Conservation (phyloP, 2,329 filamentous ascomycete genomes). For the Penicillium sclerotiorum region DNA sequence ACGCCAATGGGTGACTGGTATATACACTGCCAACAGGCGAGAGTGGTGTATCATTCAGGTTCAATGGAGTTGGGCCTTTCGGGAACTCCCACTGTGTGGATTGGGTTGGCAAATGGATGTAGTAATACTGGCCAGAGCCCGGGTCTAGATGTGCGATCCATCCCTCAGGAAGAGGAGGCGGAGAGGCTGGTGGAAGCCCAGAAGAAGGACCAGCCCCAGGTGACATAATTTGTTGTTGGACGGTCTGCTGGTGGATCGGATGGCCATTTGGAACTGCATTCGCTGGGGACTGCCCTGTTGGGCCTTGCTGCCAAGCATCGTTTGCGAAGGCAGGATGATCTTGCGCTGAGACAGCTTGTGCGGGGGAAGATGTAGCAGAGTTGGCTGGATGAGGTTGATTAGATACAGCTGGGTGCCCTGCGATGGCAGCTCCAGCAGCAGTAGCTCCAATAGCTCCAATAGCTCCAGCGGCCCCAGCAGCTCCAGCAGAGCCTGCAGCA, state of each 20-base stretch:
- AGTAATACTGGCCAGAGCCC: slow-evolving; percentile 97
- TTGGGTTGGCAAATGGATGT: slow-evolving; percentile 93
- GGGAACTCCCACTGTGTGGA: slow-evolving; percentile 99
- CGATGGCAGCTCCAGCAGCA: slow-evolving; percentile 14
- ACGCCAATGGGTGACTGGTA: slow-evolving; percentile 68
- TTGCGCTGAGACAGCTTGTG: slow-evolving; percentile 41
- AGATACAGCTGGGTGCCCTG: slow-evolving; percentile 29
- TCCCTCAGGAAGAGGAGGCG: slow-evolving; percentile 90
- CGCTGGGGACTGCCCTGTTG: slow-evolving; percentile 42
- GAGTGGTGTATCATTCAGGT: slow-evolving; percentile 77
- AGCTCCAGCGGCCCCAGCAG: slow-evolving; percentile 6
- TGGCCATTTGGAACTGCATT: slow-evolving; percentile 35
- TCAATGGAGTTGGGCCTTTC: slow-evolving; percentile 88
- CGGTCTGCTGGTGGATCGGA: slow-evolving; percentile 23
- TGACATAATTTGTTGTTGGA: slow-evolving; percentile 33
- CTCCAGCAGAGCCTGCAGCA: slow-evolving; percentile 22
- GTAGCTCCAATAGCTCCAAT: too few species aligned
- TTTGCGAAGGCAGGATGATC: slow-evolving; percentile 91
- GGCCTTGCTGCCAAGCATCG: slow-evolving; percentile 61
- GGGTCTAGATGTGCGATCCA: slow-evolving; percentile 98
- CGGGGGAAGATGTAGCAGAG: slow-evolving; percentile 25
- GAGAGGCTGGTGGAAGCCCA: slow-evolving; percentile 70
- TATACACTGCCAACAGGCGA: slow-evolving; percentile 80
- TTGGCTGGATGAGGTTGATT: slow-evolving; percentile 24
- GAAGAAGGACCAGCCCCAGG: slow-evolving; percentile 42